Conservation (phyloP, 75 land plant species). For the Sequoiadendron giganteum region DNA sequence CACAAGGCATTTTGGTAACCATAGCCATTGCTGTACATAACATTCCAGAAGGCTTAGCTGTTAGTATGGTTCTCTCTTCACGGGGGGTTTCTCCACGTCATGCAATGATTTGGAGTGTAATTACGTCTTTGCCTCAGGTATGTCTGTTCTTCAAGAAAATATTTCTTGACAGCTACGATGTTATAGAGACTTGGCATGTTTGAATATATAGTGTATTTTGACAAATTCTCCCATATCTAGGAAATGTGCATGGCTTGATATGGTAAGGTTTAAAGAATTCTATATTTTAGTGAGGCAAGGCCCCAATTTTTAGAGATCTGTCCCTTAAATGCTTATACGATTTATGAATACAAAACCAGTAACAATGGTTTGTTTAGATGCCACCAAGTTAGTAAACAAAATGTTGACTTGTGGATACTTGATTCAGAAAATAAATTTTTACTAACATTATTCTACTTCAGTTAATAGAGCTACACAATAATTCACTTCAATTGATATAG, state of each 20-base stretch:
- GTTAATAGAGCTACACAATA: neutral
- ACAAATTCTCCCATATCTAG: neutral
- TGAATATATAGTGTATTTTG: neutral
- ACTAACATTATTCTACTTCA: neutral
- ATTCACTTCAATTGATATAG: neutral
- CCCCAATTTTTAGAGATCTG: neutral
- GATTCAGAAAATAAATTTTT: neutral
- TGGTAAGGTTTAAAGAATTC: neutral
- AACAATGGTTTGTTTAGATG: neutral
- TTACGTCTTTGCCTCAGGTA: slow-evolving; percentile 97
- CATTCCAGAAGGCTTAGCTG: slow-evolving; percentile 97
- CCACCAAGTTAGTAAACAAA: neutral
- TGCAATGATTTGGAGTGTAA: slow-evolving; percentile 98
- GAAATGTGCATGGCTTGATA: neutral
- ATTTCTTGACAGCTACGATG: neutral
- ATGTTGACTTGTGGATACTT: neutral
- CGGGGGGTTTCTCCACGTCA: slow-evolving; percentile 82
- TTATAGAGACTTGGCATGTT: neutral
- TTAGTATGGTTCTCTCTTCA: slow-evolving; percentile 90
- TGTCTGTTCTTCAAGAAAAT: neutral
- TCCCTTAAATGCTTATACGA: neutral
- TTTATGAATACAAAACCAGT: neutral
- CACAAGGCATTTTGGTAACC: slow-evolving; percentile 91
- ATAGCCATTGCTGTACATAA: slow-evolving; percentile 98
- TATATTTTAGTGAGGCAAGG: neutral